phyloP scores from a whole-genome alignment of 257 asterid genomes.

The Rehmannia glutinosa region DNA sequence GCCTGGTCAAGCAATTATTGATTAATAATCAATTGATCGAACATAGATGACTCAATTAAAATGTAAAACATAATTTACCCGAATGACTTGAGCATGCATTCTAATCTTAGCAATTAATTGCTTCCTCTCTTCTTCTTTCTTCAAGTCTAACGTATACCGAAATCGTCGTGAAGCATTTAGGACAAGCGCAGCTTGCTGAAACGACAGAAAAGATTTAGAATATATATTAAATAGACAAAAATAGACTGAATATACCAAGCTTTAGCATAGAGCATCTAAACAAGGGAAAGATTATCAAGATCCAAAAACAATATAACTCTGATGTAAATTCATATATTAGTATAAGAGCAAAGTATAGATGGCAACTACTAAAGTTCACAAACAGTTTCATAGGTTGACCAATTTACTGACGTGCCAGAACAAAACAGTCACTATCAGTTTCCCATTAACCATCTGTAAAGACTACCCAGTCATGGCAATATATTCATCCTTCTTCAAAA shows the following conservation, averaged over 20 bases:
- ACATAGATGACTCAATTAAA: not conserved
- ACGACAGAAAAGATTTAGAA: not conserved
- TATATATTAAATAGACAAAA: not conserved
- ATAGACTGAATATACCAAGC: not conserved
- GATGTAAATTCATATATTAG: not conserved
- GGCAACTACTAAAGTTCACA: conserved; percentile 3
- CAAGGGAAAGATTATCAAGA: not conserved
- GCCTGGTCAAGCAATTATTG: conserved; percentile 52
- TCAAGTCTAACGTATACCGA: conserved; percentile 87
- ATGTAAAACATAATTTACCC: conserved; percentile 41
- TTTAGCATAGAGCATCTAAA: not conserved
- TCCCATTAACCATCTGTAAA: not conserved
- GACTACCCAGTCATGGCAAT: too few species aligned
- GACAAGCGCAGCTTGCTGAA: conserved; percentile 96
- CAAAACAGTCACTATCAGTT: not conserved
- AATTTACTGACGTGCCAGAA: not conserved
- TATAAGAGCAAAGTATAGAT: not conserved
- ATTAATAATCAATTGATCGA: conserved; percentile 15
- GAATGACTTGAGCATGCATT: conserved; percentile 89
- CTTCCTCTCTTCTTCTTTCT: conserved; percentile 88
- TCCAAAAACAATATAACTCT: not conserved
- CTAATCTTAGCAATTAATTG: conserved; percentile 65
- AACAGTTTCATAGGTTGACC: not conserved
- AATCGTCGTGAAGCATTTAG: conserved; percentile 91
- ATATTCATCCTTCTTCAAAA: too few species aligned